Evolutionary conservation across 306 rosid species (phyloP).

Genomic region (Castanea crenata): DNA sequence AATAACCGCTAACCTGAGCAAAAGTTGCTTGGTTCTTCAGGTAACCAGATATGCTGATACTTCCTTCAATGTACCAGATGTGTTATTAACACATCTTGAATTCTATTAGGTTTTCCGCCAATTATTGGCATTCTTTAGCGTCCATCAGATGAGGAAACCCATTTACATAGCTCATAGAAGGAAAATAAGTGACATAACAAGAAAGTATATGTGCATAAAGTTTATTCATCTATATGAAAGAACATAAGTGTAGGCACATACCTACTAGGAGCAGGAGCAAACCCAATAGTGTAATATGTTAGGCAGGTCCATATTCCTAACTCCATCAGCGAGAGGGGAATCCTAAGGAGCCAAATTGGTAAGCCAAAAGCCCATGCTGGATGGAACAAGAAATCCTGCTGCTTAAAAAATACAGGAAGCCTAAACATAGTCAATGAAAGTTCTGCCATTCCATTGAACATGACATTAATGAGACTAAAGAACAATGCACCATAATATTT

Average conservation of each 20-base stretch:
- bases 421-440: slow-evolving; percentile 56
- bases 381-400: slow-evolving; percentile 55
- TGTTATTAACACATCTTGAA: no score
- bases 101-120: no score
- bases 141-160: no score
- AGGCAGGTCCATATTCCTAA: slow-evolving; percentile 66
- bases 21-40: slow-evolving; percentile 54
- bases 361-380: slow-evolving; percentile 80
- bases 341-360: slow-evolving; percentile 63
- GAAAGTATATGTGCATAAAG: no score
- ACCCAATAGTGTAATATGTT: slow-evolving; percentile 73
- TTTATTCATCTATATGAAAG: no score
- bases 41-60: slow-evolving; percentile 47
- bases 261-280: slow-evolving; percentile 47
- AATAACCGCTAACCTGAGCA: slow-evolving; percentile 46
- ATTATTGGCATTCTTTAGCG: no score
- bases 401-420: slow-evolving; percentile 75
- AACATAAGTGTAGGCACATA: no score
- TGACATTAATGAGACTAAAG: slow-evolving; percentile 59
- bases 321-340: slow-evolving; percentile 69
- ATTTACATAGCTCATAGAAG: no score
- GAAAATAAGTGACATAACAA: no score
- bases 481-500: slow-evolving; percentile 62
- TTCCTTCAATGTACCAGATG: slow-evolving; percentile 41
- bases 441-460: slow-evolving; percentile 85